These are phyloP conservation scores for Quambalaria eucalypti DNA, from an alignment of 1,284 basidiomycete genomes.

Conservation along the genomic window DNA sequence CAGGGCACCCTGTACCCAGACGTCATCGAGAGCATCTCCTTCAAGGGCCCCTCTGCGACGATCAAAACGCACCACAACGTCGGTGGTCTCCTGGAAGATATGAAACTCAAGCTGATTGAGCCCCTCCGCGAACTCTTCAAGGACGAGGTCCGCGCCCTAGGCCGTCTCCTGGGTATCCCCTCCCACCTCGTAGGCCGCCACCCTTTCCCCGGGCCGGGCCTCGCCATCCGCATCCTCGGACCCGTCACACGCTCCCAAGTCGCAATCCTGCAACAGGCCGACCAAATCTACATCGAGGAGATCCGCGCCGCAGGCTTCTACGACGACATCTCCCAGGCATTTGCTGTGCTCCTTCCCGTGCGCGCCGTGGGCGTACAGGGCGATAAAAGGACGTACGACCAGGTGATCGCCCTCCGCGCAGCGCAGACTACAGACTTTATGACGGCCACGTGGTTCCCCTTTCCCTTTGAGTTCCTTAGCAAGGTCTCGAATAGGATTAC, in stretches of 20 bases:
- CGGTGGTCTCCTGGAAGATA: slow-evolving; percentile 87
- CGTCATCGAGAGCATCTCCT: slow-evolving; percentile 98
- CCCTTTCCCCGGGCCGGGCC: slow-evolving; percentile 97
- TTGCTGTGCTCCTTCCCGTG: slow-evolving; percentile 92
- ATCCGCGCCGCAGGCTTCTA: slow-evolving; percentile 86
- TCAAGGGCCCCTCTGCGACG: slow-evolving; percentile 97
- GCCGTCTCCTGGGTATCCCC: slow-evolving; percentile 81
- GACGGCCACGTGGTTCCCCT: slow-evolving; percentile 57
- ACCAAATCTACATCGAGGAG: slow-evolving; percentile 95
- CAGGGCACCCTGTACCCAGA: slow-evolving; percentile 99
- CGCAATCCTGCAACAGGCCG: slow-evolving; percentile 84
- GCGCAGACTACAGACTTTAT: slow-evolving; percentile 46
- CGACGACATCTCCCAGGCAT: slow-evolving; percentile 90
- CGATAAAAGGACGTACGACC: slow-evolving; percentile 92
- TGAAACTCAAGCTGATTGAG: slow-evolving; percentile 98
- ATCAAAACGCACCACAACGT: slow-evolving; percentile 99
- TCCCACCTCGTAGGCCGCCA: slow-evolving; percentile 88
- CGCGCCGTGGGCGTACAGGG: slow-evolving; percentile 97
- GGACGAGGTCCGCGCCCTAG: slow-evolving; percentile 92
- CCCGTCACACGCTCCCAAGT: slow-evolving; percentile 89
- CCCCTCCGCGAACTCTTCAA: slow-evolving; percentile 97
- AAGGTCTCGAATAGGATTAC: slow-evolving; percentile 94
- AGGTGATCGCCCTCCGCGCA: slow-evolving; percentile 54
- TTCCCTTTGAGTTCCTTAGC: slow-evolving; percentile 82
- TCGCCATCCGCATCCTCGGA: slow-evolving; percentile 97